These are phyloP conservation scores for Mallotus japonicus DNA, from an alignment of 441 rosid genomes.

Conservation along the genomic window DNA sequence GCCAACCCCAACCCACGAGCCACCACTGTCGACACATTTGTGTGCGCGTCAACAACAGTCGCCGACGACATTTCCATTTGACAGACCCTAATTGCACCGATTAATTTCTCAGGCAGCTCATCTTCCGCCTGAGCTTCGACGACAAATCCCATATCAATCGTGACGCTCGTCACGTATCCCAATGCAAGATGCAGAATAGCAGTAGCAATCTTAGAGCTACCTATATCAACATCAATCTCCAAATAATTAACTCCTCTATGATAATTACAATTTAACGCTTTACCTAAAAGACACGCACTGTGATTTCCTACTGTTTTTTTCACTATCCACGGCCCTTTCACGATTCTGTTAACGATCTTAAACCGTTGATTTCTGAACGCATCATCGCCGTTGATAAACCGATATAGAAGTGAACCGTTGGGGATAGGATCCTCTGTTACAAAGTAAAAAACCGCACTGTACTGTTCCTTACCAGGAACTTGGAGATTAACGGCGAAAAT, in stretches of 20 bases:
- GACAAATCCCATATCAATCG: slow-evolving; percentile 65
- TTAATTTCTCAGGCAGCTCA: slow-evolving; percentile 75
- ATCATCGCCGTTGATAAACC: slow-evolving; percentile 62
- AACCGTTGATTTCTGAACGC: slow-evolving; percentile 62
- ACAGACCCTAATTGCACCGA: slow-evolving; percentile 70
- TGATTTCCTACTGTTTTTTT: slow-evolving; percentile 66
- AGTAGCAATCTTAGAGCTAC: slow-evolving; percentile 55
- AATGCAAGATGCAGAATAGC: slow-evolving; percentile 51
- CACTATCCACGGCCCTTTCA: slow-evolving; percentile 80
- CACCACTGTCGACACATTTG: slow-evolving; percentile 15
- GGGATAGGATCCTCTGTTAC: slow-evolving; percentile 59
- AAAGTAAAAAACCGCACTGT: slow-evolving; percentile 61
- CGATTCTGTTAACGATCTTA: slow-evolving; percentile 67
- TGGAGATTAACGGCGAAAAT: slow-evolving; percentile 71
- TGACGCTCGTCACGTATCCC: slow-evolving; percentile 51
- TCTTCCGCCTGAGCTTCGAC: slow-evolving; percentile 68
- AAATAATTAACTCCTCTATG: slow-evolving; percentile 66
- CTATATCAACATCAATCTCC: slow-evolving; percentile 74
- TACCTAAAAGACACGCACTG: slow-evolving; percentile 66
- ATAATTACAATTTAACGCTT: slow-evolving; percentile 54
- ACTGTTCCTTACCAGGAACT: slow-evolving; percentile 60
- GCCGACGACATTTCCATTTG: slow-evolving; percentile 81
- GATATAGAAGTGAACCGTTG: slow-evolving; percentile 47
- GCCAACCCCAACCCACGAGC: slow-evolving; percentile 46
- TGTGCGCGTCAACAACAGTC: slow-evolving; percentile 34